phyloP scores from a whole-genome alignment of 257 asterid species.

The Penstemon barbatus region DNA sequence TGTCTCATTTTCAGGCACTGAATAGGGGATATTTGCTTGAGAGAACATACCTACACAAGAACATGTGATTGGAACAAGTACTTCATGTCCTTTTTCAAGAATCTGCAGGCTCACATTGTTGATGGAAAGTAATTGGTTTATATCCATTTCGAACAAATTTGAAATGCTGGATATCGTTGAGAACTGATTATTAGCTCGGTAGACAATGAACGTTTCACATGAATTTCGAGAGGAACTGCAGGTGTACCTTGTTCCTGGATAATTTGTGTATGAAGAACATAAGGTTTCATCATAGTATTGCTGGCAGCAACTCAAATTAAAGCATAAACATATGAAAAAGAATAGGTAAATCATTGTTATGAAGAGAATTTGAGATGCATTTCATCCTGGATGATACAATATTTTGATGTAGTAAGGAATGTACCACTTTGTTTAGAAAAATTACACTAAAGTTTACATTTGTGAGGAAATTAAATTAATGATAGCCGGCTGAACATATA shows the following conservation, averaged over 20 bases:
- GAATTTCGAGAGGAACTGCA: constrained; percentile 38
- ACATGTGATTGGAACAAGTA: constrained; percentile 55
- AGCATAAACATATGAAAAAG: constrained; percentile 31
- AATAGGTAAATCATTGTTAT: constrained; percentile 33
- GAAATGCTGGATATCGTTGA: constrained; percentile 46
- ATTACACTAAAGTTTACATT: constrained; percentile 3
- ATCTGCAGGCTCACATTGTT: constrained; percentile 39
- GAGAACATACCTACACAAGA: constrained; percentile 47
- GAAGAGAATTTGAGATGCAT: constrained; percentile 2
- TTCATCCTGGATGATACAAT: neutral
- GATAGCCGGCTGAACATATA: constrained; percentile 34
- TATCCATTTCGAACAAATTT: constrained; percentile 34
- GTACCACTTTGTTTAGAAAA: neutral
- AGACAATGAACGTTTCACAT: constrained; percentile 55
- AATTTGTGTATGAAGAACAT: constrained; percentile 38
- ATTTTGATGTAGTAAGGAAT: too few species aligned
- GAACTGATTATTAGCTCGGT: constrained; percentile 40
- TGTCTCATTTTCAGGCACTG: constrained; percentile 13
- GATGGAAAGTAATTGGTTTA: constrained; percentile 32
- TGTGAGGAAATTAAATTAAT: constrained; percentile 24
- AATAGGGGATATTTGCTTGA: constrained; percentile 39
- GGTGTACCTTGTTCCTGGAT: constrained; percentile 59
- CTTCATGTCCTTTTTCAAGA: constrained; percentile 51
- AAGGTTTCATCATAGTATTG: constrained; percentile 54
- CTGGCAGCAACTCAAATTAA: constrained; percentile 34